Base-by-base conservation (phyloP, 805 yeast genomes). In the Candida takata region DNA sequence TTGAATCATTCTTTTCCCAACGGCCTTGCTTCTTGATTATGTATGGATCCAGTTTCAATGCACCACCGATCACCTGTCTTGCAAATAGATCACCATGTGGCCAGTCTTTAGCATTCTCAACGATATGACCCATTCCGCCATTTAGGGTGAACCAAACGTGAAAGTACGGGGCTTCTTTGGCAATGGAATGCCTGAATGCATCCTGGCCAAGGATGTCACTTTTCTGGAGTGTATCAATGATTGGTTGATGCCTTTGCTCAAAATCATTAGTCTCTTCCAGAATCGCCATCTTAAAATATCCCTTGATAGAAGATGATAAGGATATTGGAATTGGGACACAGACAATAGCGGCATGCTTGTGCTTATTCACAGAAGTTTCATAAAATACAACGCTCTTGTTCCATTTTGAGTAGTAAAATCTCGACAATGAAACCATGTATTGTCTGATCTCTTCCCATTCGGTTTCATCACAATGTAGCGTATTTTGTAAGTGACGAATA, bases 81-180 rank as follows among this genome's bases (percentile, higher is more conserved):
- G 67, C 72, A 48, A 71, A 68, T 31, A 58, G 37, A 38, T 70
- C 76, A 9, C 64, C 69, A 31, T 47, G 49, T 0, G 77, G 76
- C 77, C 77, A 72, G 3, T 33, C 21, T 2, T 42, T 28, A 0
- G 43, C 38, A 37, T 65, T 58, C 40, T 72, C 77, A 7, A 71
- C 59, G 7, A 72, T 67, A 47, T 70, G 77, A 2, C 73, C 77
- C 27, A 67, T 33, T 0, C 77, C 77, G 15, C 74, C 75, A 31
- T 65, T 60, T 6, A 64, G 30, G 14, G 54, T 54, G 34, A 67
- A 51, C 77, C 77, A 72, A 7, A 66, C 70, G 44, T 71, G 77
- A 47, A 67, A 70, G 43, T 60, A 72, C 2, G 73, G 71, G 3
- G 73, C 68, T 34, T 70, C 71, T 31, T 64, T 60, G 4, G 73